Percentiles rank a stretch among this genome's conserved stretches.
Conservation (phyloP, 2,329 filamentous ascomycete species). For the Canariomyces notabilis region DNA sequence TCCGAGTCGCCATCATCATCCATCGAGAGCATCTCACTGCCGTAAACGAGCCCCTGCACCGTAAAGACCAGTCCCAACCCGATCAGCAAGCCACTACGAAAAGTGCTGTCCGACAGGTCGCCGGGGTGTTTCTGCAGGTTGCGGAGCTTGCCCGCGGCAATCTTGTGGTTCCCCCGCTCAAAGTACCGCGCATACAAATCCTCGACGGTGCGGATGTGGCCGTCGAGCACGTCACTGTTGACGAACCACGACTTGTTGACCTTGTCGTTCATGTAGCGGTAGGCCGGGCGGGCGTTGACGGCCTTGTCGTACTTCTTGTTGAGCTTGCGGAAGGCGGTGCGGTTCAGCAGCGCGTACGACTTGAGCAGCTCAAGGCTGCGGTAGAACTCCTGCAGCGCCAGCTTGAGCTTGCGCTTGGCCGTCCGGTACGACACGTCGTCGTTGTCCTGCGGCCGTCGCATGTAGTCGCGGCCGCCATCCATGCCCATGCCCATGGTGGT, state of each 20-base stretch:
- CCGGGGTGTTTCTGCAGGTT: slow-evolving; percentile 57
- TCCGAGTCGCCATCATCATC: slow-evolving; percentile 44
- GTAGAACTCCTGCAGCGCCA: slow-evolving; percentile 89
- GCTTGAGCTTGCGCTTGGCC: slow-evolving; percentile 87
- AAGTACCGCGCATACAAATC: slow-evolving; percentile 94
- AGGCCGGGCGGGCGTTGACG: slow-evolving; percentile 68
- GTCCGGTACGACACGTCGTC: slow-evolving; percentile 74
- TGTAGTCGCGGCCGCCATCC: slow-evolving; percentile 44
- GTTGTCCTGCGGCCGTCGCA: slow-evolving; percentile 41
- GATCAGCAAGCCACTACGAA: slow-evolving; percentile 60
- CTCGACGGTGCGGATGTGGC: slow-evolving; percentile 74
- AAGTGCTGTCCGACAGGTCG: slow-evolving; percentile 54
- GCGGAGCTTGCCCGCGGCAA: slow-evolving; percentile 82
- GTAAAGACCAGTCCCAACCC: slow-evolving; percentile 63
- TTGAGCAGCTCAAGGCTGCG: slow-evolving; percentile 87
- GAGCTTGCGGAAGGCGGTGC: slow-evolving; percentile 91
- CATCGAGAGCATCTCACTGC: slow-evolving; percentile 46
- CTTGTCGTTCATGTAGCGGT: slow-evolving; percentile 84
- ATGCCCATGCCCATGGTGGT: too few species aligned
- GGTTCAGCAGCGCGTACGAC: slow-evolving; percentile 82
- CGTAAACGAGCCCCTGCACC: slow-evolving; percentile 61
- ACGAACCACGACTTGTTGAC: slow-evolving; percentile 91
- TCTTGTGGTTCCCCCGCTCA: slow-evolving; percentile 86
- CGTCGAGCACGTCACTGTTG: slow-evolving; percentile 77
- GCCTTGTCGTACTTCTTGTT: slow-evolving; percentile 99